Percentiles rank a stretch among this genome's conserved stretches.
These are phyloP conservation scores for Neocucurbitaria cava DNA, from an alignment of 2,329 filamentous ascomycete genomes.

Conservation along the genomic window DNA sequence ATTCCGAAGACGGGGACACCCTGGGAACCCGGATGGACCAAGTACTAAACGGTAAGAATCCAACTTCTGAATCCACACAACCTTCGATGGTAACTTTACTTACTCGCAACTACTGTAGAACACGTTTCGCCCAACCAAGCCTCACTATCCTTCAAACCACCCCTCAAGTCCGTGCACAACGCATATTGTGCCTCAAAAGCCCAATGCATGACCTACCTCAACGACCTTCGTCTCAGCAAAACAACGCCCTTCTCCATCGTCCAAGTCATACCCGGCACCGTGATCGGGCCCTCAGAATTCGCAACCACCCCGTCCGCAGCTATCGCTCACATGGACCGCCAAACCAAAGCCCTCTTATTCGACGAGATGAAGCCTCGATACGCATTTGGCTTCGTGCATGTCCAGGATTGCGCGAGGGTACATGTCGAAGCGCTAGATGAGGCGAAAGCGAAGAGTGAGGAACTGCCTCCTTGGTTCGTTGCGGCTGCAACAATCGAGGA, in stretches of 20 bases:
- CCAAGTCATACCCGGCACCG: slow-evolving; percentile 45
- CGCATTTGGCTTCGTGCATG: slow-evolving; percentile 45
- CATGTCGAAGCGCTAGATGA: slow-evolving; percentile 41
- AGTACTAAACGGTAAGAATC: slow-evolving; percentile 27
- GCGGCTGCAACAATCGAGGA: slow-evolving; percentile 32
- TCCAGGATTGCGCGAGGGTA: slow-evolving; percentile 40
- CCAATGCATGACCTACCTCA: slow-evolving; percentile 42
- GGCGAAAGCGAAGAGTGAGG: slow-evolving; percentile 13
- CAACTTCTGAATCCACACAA: neutral
- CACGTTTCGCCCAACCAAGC: slow-evolving; percentile 27
- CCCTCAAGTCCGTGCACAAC: slow-evolving; percentile 38
- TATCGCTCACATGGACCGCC: slow-evolving; percentile 36
- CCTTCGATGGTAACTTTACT: too few relatives aligned
- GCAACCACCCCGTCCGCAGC: slow-evolving; percentile 24
- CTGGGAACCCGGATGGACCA: slow-evolving; percentile 37
- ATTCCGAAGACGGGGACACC: slow-evolving; percentile 41
- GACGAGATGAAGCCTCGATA: slow-evolving; percentile 38
- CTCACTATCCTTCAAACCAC: slow-evolving; percentile 32
- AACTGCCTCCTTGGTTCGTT: slow-evolving; percentile 37
- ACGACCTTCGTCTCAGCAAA: slow-evolving; percentile 12
- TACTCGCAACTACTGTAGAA: slow-evolving; percentile 27
- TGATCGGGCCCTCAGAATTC: slow-evolving; percentile 44
- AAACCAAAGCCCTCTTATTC: slow-evolving; percentile 41
- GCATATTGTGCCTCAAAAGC: slow-evolving; percentile 45
- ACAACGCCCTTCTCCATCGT: slow-evolving; percentile 36